phyloP scores from a whole-genome alignment of 805 yeast genomes.

The Yueomyces sp. region DNA sequence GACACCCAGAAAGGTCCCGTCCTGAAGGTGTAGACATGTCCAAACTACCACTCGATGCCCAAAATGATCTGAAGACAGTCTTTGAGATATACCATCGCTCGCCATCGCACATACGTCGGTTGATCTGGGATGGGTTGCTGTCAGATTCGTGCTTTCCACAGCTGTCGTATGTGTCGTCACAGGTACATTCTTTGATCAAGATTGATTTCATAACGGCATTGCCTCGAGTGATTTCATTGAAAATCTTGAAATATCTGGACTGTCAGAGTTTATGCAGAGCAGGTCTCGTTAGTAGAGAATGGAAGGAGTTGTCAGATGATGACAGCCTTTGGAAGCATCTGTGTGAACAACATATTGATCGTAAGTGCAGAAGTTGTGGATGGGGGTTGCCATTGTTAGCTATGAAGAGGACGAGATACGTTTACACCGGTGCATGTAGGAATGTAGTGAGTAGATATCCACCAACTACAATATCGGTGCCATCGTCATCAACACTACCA shows the following conservation, averaged over 20 bases:
- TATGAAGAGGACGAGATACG: slow-evolving; percentile 51
- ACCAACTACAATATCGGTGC: neutral
- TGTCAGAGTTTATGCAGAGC: slow-evolving; percentile 90
- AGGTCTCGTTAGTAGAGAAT: slow-evolving; percentile 76
- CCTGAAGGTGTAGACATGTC: slow-evolving; percentile 18
- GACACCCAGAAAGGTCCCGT: slow-evolving; percentile 1
- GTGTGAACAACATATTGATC: slow-evolving; percentile 96
- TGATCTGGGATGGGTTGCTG: slow-evolving; percentile 72
- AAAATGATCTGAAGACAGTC: slow-evolving; percentile 63
- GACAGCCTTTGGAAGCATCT: slow-evolving; percentile 96
- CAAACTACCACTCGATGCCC: slow-evolving; percentile 49
- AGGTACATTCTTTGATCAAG: slow-evolving; percentile 64
- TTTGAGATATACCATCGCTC: slow-evolving; percentile 65
- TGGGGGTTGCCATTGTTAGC: slow-evolving; percentile 97
- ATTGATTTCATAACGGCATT: slow-evolving; percentile 79
- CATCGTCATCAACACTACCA: neutral
- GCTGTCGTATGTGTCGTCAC: slow-evolving; percentile 70
- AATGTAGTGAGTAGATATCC: neutral
- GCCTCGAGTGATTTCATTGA: slow-evolving; percentile 76
- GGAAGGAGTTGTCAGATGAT: slow-evolving; percentile 89
- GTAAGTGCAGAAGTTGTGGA: slow-evolving; percentile 96
- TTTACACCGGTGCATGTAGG: neutral
- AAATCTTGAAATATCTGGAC: slow-evolving; percentile 78
- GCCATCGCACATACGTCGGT: slow-evolving; percentile 62
- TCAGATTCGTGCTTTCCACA: slow-evolving; percentile 94